Evolutionary conservation across 1,139 yeast genomes (phyloP).

Genomic region (Tardiomyces blankii): DNA sequence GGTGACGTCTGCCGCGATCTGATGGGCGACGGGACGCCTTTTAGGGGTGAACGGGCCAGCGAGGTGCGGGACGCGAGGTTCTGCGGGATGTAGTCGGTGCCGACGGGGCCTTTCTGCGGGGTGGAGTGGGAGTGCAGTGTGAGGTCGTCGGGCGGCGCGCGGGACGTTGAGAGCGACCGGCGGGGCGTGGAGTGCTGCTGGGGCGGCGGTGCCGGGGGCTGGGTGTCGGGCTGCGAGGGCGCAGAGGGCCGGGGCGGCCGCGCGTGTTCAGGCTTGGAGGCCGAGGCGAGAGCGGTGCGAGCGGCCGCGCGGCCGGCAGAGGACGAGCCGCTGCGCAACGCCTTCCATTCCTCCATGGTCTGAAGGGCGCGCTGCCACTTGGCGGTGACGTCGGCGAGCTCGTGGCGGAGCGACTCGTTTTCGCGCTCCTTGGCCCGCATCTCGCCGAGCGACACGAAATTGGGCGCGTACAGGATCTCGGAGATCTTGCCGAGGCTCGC

Average conservation of each 20-base stretch:
- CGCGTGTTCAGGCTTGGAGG: too few species aligned
- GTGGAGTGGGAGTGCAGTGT: too few species aligned
- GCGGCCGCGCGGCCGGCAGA: background rate
- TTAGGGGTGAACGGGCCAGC: background rate
- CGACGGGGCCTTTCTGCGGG: too few species aligned
- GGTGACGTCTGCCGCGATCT: too few species aligned
- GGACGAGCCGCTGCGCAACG: constrained; percentile 7
- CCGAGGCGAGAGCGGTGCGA: too few species aligned
- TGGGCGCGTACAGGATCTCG: constrained; percentile 13
- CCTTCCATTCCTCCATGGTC: constrained; percentile 23
- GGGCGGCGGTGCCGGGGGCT: too few species aligned
- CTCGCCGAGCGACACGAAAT: constrained; percentile 16
- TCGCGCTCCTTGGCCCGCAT: constrained; percentile 13
- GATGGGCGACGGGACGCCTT: background rate
- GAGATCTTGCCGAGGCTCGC: constrained; percentile 10
- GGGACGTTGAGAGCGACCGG: too few species aligned
- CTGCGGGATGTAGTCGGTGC: too few species aligned
- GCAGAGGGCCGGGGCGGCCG: too few species aligned
- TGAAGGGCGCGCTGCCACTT: constrained; percentile 20
- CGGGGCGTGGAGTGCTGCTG: too few species aligned
- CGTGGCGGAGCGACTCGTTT: constrained; percentile 11
- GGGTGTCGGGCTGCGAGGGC: too few species aligned
- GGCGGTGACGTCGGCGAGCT: constrained; percentile 16
- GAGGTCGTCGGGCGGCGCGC: too few species aligned
- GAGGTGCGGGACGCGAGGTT: background rate